Evolutionary conservation across 768 basidiomycete genomes (phyloP), one percentile per base, ranked within the genome.

Genomic region (Leccinum sublutescens): DNA sequence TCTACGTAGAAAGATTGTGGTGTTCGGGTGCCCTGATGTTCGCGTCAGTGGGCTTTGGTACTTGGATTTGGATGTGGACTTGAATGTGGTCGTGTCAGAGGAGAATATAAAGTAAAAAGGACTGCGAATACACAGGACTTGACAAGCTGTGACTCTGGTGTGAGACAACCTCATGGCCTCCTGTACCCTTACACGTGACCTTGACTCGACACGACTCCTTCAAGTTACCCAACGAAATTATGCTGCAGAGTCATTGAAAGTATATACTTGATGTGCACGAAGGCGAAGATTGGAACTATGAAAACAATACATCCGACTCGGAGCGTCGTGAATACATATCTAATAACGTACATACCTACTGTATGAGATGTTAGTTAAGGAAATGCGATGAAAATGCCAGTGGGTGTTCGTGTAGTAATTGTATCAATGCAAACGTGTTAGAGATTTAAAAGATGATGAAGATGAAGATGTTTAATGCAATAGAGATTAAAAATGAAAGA

Each of bases 171-270:
- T 50, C 57, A 19, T 29, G 45, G 38, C 27, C 14, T 49, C 25
- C 50, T 34, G 50, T 23, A 40, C 43, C 19, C 11, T 29, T 23
- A 29, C 63, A 64, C 63, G 63, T 64, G 63, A 65, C 62, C 23
- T 52, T 51, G 52, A n/a, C 29, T 31, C 23, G 15, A 55, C 10
- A 17, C 9, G 15, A 21, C 55, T 14, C 27, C 8, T 33, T 33
- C 23, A 23, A 23, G 23, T 23, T 33, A 15, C 11, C 15, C 8
- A 33, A 15, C 6, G 10, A 21, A 47, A 19, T 11, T 4, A 8
- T n/a, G 8, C 1, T 21, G 21, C 12, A 7, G 21, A 14, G 21
- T 5, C 43, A 21, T 14, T 23, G 27, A 23, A 33, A 14, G 21
- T 17, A 14, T 14, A 27, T 50, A 56, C 31, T 10, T 49, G 29